Percentiles rank a stretch among this genome's conserved stretches.
phyloP scores from a whole-genome alignment of 2,329 filamentous ascomycete genomes.

The Fusarium vanettenii region DNA sequence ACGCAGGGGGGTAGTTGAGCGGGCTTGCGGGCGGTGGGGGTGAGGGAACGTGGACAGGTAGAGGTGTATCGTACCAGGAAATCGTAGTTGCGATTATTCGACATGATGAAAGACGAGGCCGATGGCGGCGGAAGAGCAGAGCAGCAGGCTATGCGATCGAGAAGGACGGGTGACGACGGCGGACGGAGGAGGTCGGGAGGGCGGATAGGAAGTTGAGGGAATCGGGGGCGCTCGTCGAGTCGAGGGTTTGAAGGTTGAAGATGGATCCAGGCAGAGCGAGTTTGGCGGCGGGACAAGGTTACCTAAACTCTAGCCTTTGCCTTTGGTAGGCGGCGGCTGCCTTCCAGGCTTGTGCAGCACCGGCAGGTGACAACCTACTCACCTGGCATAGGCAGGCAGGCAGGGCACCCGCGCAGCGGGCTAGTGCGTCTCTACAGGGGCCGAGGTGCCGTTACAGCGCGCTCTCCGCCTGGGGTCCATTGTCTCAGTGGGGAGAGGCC shows the following conservation, averaged over 20 bases:
- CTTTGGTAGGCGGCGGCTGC: neutral
- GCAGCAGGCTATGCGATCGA: slow-evolving; percentile 27
- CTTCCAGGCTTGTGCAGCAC: neutral
- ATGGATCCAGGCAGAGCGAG: slow-evolving; percentile 20
- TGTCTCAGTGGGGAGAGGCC: neutral
- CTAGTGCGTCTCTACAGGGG: neutral
- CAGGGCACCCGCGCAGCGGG: neutral
- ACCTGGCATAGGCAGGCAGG: neutral
- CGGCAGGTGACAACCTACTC: neutral
- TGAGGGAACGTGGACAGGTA: slow-evolving; percentile 2
- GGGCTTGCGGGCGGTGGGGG: slow-evolving; percentile 35
- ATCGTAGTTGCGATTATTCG: slow-evolving; percentile 98
- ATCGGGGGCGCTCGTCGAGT: slow-evolving; percentile 9
- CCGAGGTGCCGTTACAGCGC: neutral
- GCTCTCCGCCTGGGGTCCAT: neutral
- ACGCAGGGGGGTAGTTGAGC: slow-evolving; percentile 20
- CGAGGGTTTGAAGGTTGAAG: slow-evolving; percentile 35
- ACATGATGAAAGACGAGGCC: slow-evolving; percentile 71
- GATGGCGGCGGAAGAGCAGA: slow-evolving; percentile 26
- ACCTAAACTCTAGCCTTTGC: neutral
- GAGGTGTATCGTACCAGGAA: slow-evolving; percentile 79
- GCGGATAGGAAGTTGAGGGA: slow-evolving; percentile 3
- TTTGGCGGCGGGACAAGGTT: slow-evolving; percentile 26
- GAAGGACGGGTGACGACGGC: slow-evolving; percentile 14
- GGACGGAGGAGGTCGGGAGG: slow-evolving; percentile 19